phyloP scores from a whole-genome alignment of 306 rosid species.

The Oemleria cerasiformis region DNA sequence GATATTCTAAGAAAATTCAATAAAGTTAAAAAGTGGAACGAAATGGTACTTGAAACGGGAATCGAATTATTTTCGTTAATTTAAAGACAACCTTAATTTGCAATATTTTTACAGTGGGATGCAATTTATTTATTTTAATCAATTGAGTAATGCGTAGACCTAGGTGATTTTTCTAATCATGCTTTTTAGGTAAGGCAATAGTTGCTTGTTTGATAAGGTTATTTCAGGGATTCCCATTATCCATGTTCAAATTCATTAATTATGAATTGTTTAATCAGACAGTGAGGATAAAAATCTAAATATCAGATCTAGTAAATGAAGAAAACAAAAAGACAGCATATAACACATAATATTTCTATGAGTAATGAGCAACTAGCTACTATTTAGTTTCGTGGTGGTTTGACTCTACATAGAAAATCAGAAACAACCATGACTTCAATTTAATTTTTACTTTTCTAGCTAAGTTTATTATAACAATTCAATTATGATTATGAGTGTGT shows the following conservation, averaged over 20 bases:
- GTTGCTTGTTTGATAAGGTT: neutral
- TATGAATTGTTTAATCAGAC: neutral
- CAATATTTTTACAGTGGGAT: neutral
- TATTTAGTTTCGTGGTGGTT: too few relatives aligned
- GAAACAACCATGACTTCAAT: too few relatives aligned
- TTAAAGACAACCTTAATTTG: neutral
- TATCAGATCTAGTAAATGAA: neutral
- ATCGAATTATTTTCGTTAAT: neutral
- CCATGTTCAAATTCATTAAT: neutral
- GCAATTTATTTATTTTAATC: neutral
- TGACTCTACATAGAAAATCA: too few relatives aligned
- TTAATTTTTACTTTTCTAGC: too few relatives aligned
- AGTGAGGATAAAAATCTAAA: slow-evolving; percentile 5
- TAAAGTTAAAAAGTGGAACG: too few relatives aligned
- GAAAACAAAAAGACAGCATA: too few relatives aligned
- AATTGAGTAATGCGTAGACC: neutral
- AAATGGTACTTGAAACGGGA: neutral
- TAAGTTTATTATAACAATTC: too few relatives aligned
- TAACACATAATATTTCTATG: too few relatives aligned
- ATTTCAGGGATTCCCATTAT: slow-evolving; percentile 2
- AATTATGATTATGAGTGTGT: too few relatives aligned
- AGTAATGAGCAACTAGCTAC: too few relatives aligned
- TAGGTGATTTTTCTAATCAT: neutral
- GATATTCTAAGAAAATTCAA: too few relatives aligned
- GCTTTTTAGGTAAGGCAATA: neutral